Evolutionary conservation across 306 rosid species (phyloP).

Genomic region (Vigna radiata): DNA sequence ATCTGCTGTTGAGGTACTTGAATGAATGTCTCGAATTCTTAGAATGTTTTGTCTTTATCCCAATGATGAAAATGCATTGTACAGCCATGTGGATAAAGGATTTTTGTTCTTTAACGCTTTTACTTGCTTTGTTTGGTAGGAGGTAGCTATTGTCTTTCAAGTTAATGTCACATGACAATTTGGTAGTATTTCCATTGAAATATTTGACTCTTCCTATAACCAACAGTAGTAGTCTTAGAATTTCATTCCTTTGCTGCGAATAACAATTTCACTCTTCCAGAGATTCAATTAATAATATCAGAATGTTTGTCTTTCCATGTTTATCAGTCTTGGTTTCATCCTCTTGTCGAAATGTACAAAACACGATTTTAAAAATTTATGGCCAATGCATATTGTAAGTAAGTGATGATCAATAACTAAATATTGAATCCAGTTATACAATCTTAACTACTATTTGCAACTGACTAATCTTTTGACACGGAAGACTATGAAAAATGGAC

Average conservation of each 20-base stretch:
- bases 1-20: conserved; percentile 42
- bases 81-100: conserved; percentile 50
- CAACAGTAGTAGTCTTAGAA: conserved; percentile 19
- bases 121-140: conserved; percentile 42
- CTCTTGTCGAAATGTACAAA: background rate
- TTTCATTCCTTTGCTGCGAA: conserved; percentile 32
- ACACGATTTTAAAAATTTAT: conserved; percentile 2
- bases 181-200: conserved; percentile 36
- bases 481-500: conserved; percentile 15
- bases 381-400: conserved; percentile 12
- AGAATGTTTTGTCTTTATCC: conserved; percentile 46
- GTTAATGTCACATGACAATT: conserved; percentile 35
- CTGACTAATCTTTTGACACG: background rate
- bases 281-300: conserved; percentile 32
- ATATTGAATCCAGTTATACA: background rate
- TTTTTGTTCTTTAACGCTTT: conserved; percentile 42
- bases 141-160: conserved; percentile 46
- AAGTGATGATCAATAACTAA: background rate
- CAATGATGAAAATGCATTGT: conserved; percentile 52
- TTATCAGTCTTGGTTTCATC: background rate
- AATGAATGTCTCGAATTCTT: conserved; percentile 33
- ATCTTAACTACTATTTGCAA: conserved; percentile 17
- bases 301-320: conserved; percentile 18
- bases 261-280: conserved; percentile 6
- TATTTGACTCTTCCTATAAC: conserved; percentile 30